A percentile compares a stretch with the other conserved stretches of the same genome.
These are phyloP conservation scores for Mortierella claussenii DNA, from an alignment of 192 early-diverging fungal species.

Conservation along the genomic window DNA sequence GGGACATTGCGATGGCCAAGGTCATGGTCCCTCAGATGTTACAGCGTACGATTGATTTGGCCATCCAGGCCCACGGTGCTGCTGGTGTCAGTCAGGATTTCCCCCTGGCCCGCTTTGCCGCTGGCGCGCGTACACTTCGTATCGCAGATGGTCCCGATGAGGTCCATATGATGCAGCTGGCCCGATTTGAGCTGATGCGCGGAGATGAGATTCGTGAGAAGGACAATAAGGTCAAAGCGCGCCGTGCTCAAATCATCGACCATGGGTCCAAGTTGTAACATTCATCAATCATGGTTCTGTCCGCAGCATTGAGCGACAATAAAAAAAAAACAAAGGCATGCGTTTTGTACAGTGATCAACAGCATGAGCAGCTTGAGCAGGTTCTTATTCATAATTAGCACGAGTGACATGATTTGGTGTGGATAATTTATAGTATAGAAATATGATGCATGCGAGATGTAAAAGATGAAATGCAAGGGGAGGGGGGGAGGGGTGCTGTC, in stretches of 20 bases:
- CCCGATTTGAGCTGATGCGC: constrained; percentile 74
- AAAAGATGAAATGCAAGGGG: too few relatives aligned
- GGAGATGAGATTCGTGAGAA: constrained; percentile 54
- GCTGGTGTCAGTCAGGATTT: constrained; percentile 91
- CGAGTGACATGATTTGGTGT: too few relatives aligned
- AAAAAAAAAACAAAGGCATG: too few relatives aligned
- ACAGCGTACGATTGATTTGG: constrained; percentile 83
- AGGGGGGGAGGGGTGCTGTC: too few relatives aligned
- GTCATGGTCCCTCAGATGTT: constrained; percentile 86
- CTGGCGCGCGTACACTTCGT: constrained; percentile 81
- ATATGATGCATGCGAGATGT: too few relatives aligned
- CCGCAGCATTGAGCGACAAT: too few relatives aligned
- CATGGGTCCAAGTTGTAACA: constrained; percentile 40
- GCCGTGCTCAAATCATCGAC: constrained; percentile 25
- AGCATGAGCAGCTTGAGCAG: too few relatives aligned
- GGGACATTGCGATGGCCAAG: constrained; percentile 98
- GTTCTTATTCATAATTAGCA: too few relatives aligned
- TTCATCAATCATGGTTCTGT: too few relatives aligned
- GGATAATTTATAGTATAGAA: too few relatives aligned
- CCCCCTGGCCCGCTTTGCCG: constrained; percentile 86
- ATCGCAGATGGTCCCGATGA: constrained; percentile 97
- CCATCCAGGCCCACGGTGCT: constrained; percentile 95
- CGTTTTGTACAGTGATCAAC: too few relatives aligned
- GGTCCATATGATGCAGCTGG: constrained; percentile 89
- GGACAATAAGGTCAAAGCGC: constrained; percentile 17